A percentile compares a stretch with the other conserved stretches of the same genome.
phyloP scores from a whole-genome alignment of 805 yeast species.

The Teunomyces tritomae region DNA sequence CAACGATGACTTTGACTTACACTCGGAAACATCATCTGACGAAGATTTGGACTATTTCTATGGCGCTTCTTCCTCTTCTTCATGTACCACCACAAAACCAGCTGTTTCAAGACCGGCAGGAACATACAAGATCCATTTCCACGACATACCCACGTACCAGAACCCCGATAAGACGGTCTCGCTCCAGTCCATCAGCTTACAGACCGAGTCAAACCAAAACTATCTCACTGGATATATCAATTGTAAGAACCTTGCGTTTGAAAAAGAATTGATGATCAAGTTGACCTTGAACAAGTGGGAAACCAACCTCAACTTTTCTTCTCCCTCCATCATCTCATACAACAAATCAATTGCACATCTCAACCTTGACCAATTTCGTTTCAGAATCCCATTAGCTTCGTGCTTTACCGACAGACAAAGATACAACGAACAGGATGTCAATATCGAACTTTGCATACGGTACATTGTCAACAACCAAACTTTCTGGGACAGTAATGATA shows the following conservation, averaged over 20 bases:
- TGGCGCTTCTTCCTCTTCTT: not conserved
- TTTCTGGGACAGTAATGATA: constrained; percentile 40
- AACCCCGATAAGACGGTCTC: constrained; percentile 21
- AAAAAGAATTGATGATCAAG: constrained; percentile 39
- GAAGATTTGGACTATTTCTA: constrained; percentile 13
- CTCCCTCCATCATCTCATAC: constrained; percentile 20
- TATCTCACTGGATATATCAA: constrained; percentile 25
- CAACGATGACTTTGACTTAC: constrained; percentile 16
- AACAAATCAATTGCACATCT: constrained; percentile 14
- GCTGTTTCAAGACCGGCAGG: constrained; percentile 2
- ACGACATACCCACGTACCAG: constrained; percentile 12
- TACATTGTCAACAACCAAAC: constrained; percentile 26
- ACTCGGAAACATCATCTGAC: constrained; percentile 21
- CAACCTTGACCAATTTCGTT: constrained; percentile 48
- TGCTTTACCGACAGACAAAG: constrained; percentile 7
- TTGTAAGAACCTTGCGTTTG: constrained; percentile 36
- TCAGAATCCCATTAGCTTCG: constrained; percentile 40
- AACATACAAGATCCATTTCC: constrained; percentile 13
- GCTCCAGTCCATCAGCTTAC: constrained; percentile 37
- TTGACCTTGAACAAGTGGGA: constrained; percentile 51
- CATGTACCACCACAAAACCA: no score
- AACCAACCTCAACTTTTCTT: constrained; percentile 27
- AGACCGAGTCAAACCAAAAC: not conserved
- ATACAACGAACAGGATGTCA: constrained; percentile 13
- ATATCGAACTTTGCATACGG: constrained; percentile 34